Conservation (phyloP, 768 basidiomycete genomes). For the Russula lepida region DNA sequence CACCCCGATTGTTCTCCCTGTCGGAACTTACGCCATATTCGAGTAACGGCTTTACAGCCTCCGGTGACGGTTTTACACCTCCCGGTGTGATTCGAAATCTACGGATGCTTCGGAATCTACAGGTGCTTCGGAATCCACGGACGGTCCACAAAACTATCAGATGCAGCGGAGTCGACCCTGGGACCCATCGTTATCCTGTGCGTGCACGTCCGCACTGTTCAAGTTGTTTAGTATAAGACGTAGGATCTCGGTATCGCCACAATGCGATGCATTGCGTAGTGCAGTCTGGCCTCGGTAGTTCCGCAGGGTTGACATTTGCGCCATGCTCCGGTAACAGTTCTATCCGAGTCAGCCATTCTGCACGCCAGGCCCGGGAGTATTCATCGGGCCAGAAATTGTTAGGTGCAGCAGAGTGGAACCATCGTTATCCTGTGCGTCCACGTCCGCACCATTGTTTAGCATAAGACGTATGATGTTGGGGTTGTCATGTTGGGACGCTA, state of each 20-base stretch:
- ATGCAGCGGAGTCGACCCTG: background rate
- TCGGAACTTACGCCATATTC: background rate
- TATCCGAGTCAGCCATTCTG: too few species aligned
- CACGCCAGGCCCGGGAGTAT: too few species aligned
- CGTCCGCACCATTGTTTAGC: background rate
- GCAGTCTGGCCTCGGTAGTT: background rate
- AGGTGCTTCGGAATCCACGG: background rate
- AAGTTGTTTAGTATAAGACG: too few species aligned
- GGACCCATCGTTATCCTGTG: background rate
- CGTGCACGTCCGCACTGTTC: background rate
- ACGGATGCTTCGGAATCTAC: too few species aligned
- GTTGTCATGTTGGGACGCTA: background rate
- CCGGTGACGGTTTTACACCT: too few species aligned
- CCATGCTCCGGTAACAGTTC: background rate
- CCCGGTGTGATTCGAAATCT: too few species aligned
- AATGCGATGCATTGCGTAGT: conserved; percentile 10
- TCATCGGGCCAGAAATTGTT: too few species aligned
- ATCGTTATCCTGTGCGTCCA: background rate
- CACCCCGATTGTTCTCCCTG: background rate
- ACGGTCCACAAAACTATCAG: background rate
- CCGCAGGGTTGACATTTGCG: background rate
- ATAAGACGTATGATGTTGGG: background rate
- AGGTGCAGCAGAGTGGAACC: background rate
- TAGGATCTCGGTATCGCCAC: background rate
- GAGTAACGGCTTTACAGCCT: background rate